Conservation (phyloP, 1,284 basidiomycete species). For the Ceratobasidium sp. region DNA sequence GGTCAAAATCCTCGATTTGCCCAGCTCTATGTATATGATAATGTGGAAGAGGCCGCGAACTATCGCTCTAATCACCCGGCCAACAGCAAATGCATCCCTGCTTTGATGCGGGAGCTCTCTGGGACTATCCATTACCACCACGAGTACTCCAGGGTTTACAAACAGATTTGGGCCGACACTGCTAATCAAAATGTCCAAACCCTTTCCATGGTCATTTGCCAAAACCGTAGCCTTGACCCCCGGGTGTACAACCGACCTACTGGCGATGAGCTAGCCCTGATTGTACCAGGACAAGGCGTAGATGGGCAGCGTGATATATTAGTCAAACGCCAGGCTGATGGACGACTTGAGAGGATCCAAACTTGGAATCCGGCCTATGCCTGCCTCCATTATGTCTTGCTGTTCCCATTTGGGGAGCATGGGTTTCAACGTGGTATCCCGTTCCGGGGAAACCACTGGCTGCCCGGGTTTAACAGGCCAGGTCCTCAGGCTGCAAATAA, state of each 20-base stretch:
- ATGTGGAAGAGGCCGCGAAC: conserved; percentile 54
- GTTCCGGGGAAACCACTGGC: not conserved
- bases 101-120: conserved; percentile 56
- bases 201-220: conserved; percentile 9
- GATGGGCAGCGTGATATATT: conserved; percentile 57
- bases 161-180: conserved; percentile 58
- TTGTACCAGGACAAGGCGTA: conserved; percentile 56
- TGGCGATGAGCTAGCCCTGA: conserved; percentile 60
- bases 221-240: conserved; percentile 51
- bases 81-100: not conserved
- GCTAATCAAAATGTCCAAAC: not conserved
- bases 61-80: conserved; percentile 37
- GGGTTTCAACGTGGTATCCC: conserved; percentile 61
- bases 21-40: conserved; percentile 62
- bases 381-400: conserved; percentile 60
- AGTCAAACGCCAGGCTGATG: conserved; percentile 51
- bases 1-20: conserved; percentile 55
- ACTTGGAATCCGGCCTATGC: conserved; percentile 59
- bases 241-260: conserved; percentile 60
- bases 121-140: conserved; percentile 54
- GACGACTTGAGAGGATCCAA: conserved; percentile 56
- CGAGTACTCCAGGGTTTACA: conserved; percentile 56
- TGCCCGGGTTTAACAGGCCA: not conserved
- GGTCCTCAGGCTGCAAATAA: not conserved
- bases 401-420: conserved; percentile 61